phyloP scores from a whole-genome alignment of 2,329 filamentous ascomycete genomes.

The Berkeleyomyces rouxiae region DNA sequence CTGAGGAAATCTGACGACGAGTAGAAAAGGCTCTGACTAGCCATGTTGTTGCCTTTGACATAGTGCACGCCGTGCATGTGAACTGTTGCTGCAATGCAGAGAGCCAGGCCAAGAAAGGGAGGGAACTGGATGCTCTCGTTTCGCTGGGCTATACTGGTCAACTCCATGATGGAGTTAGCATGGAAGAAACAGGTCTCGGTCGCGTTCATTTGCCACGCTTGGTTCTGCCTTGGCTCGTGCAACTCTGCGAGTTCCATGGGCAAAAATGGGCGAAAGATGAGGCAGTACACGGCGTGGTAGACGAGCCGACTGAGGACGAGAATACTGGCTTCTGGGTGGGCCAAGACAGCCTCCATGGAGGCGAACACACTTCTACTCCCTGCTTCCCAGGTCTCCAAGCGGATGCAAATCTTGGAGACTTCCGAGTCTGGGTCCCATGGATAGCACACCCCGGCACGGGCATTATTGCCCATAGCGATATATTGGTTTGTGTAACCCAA shows the following conservation, averaged over 20 bases:
- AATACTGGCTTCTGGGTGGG: slow-evolving; percentile 60
- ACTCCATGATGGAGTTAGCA: slow-evolving; percentile 70
- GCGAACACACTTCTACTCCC: slow-evolving; percentile 67
- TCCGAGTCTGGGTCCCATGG: slow-evolving; percentile 80
- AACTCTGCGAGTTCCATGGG: slow-evolving; percentile 72
- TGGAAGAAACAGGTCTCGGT: slow-evolving; percentile 77
- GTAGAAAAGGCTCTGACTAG: slow-evolving; percentile 46
- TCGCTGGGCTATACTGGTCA: slow-evolving; percentile 63
- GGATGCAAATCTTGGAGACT: slow-evolving; percentile 69
- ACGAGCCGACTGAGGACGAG: slow-evolving; percentile 72
- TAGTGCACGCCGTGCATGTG: slow-evolving; percentile 80
- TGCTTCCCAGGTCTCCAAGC: slow-evolving; percentile 71
- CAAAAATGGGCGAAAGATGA: slow-evolving; percentile 74
- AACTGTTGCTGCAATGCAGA: slow-evolving; percentile 73
- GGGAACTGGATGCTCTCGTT: slow-evolving; percentile 68
- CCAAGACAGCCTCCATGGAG: slow-evolving; percentile 57
- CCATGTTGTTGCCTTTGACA: slow-evolving; percentile 30
- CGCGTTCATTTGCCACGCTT: slow-evolving; percentile 84
- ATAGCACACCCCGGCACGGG: slow-evolving; percentile 80
- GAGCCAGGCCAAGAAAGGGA: slow-evolving; percentile 70
- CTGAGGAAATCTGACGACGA: slow-evolving; percentile 51
- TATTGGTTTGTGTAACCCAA: slow-evolving; percentile 73
- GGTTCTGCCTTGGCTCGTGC: slow-evolving; percentile 63
- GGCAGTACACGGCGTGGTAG: slow-evolving; percentile 72
- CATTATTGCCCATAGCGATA: slow-evolving; percentile 59